Evolutionary conservation across 148 eudicot species (phyloP).

Genomic region (Hydrangea macrophylla): DNA sequence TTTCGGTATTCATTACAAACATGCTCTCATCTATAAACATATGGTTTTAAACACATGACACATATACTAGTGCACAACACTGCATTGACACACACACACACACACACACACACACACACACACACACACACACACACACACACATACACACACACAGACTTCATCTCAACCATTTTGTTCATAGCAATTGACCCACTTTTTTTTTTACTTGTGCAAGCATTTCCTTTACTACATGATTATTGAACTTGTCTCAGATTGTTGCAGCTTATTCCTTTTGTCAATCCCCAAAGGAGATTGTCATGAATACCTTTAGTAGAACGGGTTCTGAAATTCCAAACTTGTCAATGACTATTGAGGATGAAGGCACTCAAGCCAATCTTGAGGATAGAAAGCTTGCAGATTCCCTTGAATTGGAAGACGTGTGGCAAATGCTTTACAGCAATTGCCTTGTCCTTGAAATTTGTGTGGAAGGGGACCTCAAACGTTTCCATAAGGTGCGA

Average conservation of each 20-base stretch:
- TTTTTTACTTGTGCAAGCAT: not conserved
- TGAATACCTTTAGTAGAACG: conserved; percentile 39
- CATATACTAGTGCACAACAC: no score
- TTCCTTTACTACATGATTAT: not conserved
- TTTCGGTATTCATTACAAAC: no score
- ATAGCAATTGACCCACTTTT: no score
- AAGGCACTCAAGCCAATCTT: conserved; percentile 17
- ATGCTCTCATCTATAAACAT: no score
- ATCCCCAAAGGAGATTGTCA: conserved; percentile 55
- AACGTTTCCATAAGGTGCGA: conserved; percentile 97
- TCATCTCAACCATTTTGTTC: no score
- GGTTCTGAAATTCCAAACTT: conserved; percentile 32
- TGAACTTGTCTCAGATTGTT: conserved; percentile 49
- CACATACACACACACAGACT: no score
- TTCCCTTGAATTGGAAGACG: conserved; percentile 41
- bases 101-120: no score
- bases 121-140: no score
- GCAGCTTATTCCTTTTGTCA: conserved; percentile 63
- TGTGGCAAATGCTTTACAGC: conserved; percentile 74
- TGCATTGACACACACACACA: no score
- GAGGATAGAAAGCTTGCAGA: conserved; percentile 26
- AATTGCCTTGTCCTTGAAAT: conserved; percentile 88
- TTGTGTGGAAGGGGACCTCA: conserved; percentile 96
- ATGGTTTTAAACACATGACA: no score
- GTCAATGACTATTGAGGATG: conserved; percentile 24